Base-by-base conservation (phyloP, 2,329 filamentous ascomycete species). In the Cercospora canescens region DNA sequence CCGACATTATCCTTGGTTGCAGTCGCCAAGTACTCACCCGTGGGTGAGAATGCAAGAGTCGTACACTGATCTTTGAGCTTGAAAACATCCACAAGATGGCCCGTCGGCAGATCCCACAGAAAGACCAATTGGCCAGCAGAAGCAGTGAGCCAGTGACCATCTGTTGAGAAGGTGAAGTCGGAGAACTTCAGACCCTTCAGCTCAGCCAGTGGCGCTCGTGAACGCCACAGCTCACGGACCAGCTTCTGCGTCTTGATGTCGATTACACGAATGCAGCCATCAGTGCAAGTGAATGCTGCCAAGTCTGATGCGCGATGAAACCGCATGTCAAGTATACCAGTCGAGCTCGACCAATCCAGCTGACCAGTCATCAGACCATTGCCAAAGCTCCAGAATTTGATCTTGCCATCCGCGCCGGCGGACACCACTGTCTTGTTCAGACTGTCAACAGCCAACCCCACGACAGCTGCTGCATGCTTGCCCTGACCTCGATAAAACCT, bases 321-420 rank as follows among this genome's bases (percentile, higher is more conserved):
- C 64, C 89, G 89, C 72, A 94, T 89, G 16, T 87, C 88, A 0
- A 88, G 91, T 60, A 96, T 89, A 54, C 89, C 86, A 4, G 89
- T 89, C 85, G 91, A 92, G 3, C 87, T 87, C 52, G 90, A 87
- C 91, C 93, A 96, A 77, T 94, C 89, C 60, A 98, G 88, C 75
- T 97, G 89, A 68, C 94, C 87, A 11, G 91, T 76, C 2, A 98
- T 84, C 52, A 88, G 86, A 7, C 94, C 95, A 0, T 91, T 92
- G n/a, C 88, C 79, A 69, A 99, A 96, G 70, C 96, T 92, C 96
- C 96, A 99, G 77, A 99, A 98, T 81, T 97, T 98, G 73, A 98
- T 86, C 78, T 91, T 96, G 34, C 95, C 95, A 78, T 99, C 95
- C 14, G 93, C 81, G 1, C 92, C 91, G 76, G 93, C 96, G 67